A percentile compares a stretch with the other conserved stretches of the same genome.
These are phyloP conservation scores for Chlamydomonas asymmetrica DNA, from an alignment of 139 green algal species.

Conservation along the genomic window DNA sequence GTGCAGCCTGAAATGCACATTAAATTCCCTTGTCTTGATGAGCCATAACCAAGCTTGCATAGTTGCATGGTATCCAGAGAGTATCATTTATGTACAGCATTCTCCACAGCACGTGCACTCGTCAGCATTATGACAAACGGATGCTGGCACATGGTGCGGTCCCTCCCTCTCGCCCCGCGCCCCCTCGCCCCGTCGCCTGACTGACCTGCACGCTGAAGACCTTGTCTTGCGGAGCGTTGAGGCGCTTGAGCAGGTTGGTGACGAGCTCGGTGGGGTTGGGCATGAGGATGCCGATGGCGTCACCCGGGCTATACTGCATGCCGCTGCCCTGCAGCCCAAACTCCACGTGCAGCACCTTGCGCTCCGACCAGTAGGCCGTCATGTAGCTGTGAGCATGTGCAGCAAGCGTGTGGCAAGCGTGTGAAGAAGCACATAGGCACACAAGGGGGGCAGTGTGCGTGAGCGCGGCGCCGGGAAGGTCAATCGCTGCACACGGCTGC, in stretches of 20 bases:
- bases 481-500: no score
- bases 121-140: no score
- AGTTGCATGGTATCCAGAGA: no score
- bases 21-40: no score
- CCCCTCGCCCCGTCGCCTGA: no score
- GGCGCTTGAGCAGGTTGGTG: conserved; percentile 27
- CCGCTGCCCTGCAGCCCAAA: conserved; percentile 71
- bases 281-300: conserved; percentile 84
- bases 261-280: conserved; percentile 33
- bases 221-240: conserved; percentile 10
- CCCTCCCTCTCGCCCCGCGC: no score
- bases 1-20: background rate
- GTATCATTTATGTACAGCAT: no score
- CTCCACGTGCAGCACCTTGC: conserved; percentile 86
- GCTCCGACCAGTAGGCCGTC: conserved; percentile 67
- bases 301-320: conserved; percentile 78
- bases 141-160: no score
- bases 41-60: no score
- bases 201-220: conserved; percentile 14
- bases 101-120: no score
- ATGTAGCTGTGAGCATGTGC: conserved; percentile 43
- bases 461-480: background rate
- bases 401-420: no score
- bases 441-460: conserved; percentile 7
- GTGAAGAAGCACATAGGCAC: background rate